Conservation (phyloP, 2,329 filamentous ascomycete genomes). For the Alternaria arborescens region DNA sequence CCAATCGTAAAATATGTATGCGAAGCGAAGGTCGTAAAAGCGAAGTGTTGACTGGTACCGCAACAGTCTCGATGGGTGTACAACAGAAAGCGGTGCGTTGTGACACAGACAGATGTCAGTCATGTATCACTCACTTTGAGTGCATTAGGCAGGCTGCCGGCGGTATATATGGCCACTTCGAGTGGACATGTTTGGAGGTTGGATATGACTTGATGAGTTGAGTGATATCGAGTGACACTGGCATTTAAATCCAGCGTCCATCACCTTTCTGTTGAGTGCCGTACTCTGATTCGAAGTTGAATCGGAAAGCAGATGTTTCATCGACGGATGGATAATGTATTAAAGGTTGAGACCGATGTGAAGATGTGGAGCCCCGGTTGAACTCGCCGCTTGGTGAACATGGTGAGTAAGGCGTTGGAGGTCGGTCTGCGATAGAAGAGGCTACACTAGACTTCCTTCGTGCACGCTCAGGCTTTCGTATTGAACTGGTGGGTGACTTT, state of each 20-base stretch:
- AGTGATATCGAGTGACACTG: neutral
- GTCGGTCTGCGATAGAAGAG: constrained; percentile 47
- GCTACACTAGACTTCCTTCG: constrained; percentile 48
- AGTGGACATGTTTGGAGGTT: neutral
- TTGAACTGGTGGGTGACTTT: constrained; percentile 39
- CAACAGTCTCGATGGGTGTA: constrained; percentile 12
- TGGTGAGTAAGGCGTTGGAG: constrained; percentile 52
- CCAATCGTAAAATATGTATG: constrained; percentile 43
- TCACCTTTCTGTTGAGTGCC: constrained; percentile 28
- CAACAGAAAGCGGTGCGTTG: constrained; percentile 19
- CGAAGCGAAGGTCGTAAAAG: constrained; percentile 24
- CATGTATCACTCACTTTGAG: constrained; percentile 13
- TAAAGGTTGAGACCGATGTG: constrained; percentile 42
- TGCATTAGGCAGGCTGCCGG: neutral
- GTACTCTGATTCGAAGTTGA: constrained; percentile 42
- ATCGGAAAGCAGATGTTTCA: constrained; percentile 49
- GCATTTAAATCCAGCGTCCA: constrained; percentile 30
- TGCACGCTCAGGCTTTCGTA: constrained; percentile 43
- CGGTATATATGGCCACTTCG: constrained; percentile 1
- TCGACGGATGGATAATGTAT: constrained; percentile 51
- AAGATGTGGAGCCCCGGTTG: constrained; percentile 35
- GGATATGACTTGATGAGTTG: constrained; percentile 1
- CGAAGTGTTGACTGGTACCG: constrained; percentile 25
- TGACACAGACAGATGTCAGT: constrained; percentile 19
- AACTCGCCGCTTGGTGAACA: constrained; percentile 41